Evolutionary conservation across 2,329 filamentous ascomycete species (phyloP).

Genomic region (Aspergillus texensis): DNA sequence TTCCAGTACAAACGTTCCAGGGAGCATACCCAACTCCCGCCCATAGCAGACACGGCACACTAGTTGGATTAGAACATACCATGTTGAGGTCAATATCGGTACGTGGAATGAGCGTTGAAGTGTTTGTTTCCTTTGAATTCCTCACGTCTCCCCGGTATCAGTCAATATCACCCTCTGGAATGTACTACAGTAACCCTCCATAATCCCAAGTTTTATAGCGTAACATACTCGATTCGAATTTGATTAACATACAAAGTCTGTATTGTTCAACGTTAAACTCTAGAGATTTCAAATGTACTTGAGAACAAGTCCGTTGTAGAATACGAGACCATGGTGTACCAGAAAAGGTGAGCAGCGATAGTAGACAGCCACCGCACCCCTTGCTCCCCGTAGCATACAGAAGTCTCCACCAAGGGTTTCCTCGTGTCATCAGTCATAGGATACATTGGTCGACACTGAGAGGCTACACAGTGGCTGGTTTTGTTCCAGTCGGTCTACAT

Average conservation of each 20-base stretch:
- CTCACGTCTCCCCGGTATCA: conserved; percentile 18
- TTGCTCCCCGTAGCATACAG: background rate
- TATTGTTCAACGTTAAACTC: background rate
- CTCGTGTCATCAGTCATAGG: background rate
- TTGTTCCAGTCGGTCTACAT: background rate
- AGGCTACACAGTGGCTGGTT: background rate
- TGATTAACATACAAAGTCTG: background rate
- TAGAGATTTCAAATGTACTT: background rate
- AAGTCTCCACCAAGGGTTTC: background rate
- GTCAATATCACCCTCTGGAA: conserved; percentile 16
- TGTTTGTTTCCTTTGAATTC: conserved; percentile 27
- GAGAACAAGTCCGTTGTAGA: background rate
- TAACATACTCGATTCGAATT: background rate
- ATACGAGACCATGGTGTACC: background rate
- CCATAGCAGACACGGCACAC: conserved; percentile 5
- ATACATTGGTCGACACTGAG: background rate
- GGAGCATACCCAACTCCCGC: conserved; percentile 11
- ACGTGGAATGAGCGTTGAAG: conserved; percentile 22
- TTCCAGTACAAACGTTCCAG: conserved; percentile 13
- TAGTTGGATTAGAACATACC: conserved; percentile 16
- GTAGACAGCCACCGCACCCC: background rate
- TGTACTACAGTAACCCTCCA: conserved; percentile 16
- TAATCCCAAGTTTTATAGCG: background rate
- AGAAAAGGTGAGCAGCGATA: background rate
- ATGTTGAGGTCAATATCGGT: conserved; percentile 8